A percentile compares a stretch with the other conserved stretches of the same genome.
Evolutionary conservation across 2,329 filamentous ascomycete species (phyloP).

Genomic region (Bipolaris cookei): DNA sequence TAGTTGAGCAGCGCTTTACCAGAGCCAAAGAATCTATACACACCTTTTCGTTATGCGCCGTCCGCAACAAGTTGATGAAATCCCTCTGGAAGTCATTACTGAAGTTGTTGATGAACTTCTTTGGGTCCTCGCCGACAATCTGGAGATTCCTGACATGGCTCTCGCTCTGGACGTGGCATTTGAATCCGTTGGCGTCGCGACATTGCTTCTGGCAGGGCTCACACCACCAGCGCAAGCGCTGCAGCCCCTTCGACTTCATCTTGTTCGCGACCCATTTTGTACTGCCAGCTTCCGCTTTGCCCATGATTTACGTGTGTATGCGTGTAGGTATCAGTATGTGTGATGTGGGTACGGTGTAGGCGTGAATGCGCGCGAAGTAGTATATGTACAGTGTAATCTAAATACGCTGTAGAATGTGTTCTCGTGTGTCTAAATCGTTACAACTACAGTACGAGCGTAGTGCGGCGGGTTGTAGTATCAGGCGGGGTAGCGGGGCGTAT

Average conservation of each 20-base stretch:
- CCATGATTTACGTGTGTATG: conserved; percentile 63
- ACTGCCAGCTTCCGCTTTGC: conserved; percentile 87
- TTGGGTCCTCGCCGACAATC: conserved; percentile 88
- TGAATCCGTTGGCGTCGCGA: conserved; percentile 78
- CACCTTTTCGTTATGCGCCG: conserved; percentile 83
- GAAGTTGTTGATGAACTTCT: conserved; percentile 82
- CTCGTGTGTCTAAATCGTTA: neutral
- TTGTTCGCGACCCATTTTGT: conserved; percentile 92
- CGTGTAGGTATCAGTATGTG: neutral
- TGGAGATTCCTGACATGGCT: conserved; percentile 76
- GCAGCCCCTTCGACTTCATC: conserved; percentile 69
- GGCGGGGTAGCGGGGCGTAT: neutral
- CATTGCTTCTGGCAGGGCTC: conserved; percentile 76
- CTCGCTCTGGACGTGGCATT: conserved; percentile 79
- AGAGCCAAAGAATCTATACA: neutral
- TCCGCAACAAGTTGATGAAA: conserved; percentile 77
- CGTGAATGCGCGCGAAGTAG: neutral
- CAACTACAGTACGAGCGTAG: neutral
- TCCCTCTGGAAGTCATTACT: conserved; percentile 80
- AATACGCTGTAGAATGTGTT: neutral
- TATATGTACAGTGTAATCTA: neutral
- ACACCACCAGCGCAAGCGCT: conserved; percentile 91
- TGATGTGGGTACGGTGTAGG: neutral
- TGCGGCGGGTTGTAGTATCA: neutral
- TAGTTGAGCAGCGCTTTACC: neutral